Evolutionary conservation across 768 basidiomycete species (phyloP).

Genomic region (Lactifluus subvellereus): DNA sequence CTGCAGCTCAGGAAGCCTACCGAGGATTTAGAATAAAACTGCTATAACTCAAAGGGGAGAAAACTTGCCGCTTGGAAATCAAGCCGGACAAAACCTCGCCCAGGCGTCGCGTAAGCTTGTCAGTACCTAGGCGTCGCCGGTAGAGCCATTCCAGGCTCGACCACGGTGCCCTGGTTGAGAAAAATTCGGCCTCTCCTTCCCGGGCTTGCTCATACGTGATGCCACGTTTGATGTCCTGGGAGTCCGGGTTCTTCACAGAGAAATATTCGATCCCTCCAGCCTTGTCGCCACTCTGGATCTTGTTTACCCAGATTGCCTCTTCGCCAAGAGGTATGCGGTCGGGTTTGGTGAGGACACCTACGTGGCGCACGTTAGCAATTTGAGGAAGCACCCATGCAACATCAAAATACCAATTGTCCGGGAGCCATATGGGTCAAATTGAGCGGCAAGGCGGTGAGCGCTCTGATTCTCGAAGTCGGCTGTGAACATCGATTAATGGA

Average conservation of each 20-base stretch:
- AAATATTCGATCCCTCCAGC: conserved; percentile 12
- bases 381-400: background rate
- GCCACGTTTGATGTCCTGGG: conserved; percentile 11
- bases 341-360: conserved; percentile 18
- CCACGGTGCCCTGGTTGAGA: conserved; percentile 14
- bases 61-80: conserved; percentile 18
- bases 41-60: background rate
- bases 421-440: conserved; percentile 53
- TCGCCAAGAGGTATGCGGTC: conserved; percentile 19
- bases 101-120: conserved; percentile 13
- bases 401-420: conserved; percentile 58
- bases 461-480: conserved; percentile 81
- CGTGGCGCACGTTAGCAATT: background rate
- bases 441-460: conserved; percentile 58
- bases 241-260: conserved; percentile 23
- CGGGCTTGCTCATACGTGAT: conserved; percentile 23
- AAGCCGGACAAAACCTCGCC: conserved; percentile 12
- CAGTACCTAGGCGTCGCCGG: conserved; percentile 20
- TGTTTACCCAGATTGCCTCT: conserved; percentile 12
- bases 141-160: conserved; percentile 14
- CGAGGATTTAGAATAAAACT: background rate
- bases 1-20: conserved; percentile 56
- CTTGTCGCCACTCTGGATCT: background rate
- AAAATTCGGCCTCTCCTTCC: conserved; percentile 11
- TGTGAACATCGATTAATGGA: conserved; percentile 27